A percentile compares a stretch with the other conserved stretches of the same genome.
phyloP scores from a whole-genome alignment of 805 yeast species.

The Teunomyces stri region DNA sequence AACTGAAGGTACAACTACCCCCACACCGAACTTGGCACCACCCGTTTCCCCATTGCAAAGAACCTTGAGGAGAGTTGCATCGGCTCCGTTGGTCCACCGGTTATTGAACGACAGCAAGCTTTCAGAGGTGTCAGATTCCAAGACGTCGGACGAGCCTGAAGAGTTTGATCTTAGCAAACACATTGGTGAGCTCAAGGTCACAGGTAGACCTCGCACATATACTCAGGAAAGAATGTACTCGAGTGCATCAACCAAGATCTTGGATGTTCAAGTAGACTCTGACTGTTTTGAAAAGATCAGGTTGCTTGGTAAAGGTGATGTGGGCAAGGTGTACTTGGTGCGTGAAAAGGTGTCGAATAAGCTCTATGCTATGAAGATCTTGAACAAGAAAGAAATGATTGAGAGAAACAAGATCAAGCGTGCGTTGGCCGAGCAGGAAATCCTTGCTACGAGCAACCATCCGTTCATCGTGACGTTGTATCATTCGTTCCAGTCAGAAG shows the following conservation, averaged over 20 bases:
- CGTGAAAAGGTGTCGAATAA: slow-evolving; percentile 73
- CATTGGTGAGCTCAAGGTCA: slow-evolving; percentile 41
- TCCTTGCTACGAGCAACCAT: slow-evolving; percentile 90
- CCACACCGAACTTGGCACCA: slow-evolving; percentile 5
- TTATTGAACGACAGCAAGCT: slow-evolving; percentile 22
- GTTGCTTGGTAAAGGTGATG: slow-evolving; percentile 95
- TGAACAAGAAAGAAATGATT: slow-evolving; percentile 90
- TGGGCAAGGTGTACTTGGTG: slow-evolving; percentile 93
- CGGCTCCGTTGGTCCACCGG: slow-evolving; percentile 67
- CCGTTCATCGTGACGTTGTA: slow-evolving; percentile 96
- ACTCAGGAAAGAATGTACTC: slow-evolving; percentile 62
- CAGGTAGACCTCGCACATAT: slow-evolving; percentile 37
- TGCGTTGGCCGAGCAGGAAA: slow-evolving; percentile 95
- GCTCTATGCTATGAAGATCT: slow-evolving; percentile 88
- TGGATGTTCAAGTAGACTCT: slow-evolving; percentile 80
- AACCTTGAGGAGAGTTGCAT: slow-evolving; percentile 70
- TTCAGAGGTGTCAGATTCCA: not conserved
- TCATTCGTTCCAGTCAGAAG: slow-evolving; percentile 95
- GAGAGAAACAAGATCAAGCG: slow-evolving; percentile 92
- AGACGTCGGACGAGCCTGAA: slow-evolving; percentile 15
- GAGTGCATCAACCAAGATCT: slow-evolving; percentile 67
- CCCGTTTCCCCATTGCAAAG: slow-evolving; percentile 31
- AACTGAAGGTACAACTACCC: not conserved
- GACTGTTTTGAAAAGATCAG: slow-evolving; percentile 85
- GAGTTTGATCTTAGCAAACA: slow-evolving; percentile 44